Conservation (phyloP, 345 rosid species). For the Eutrema yunnanense region DNA sequence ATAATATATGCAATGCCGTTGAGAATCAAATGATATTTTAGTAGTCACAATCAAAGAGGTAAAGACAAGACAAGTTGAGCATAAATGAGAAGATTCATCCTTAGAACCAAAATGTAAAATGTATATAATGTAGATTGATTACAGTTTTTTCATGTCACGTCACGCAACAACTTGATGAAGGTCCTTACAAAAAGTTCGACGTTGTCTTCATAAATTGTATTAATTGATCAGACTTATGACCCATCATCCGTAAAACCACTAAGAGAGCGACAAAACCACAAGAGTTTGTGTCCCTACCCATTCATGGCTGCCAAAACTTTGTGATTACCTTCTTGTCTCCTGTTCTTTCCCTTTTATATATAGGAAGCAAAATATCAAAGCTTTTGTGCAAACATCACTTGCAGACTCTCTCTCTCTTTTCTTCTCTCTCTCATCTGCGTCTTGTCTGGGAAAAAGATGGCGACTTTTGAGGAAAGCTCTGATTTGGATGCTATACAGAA, state of each 20-base stretch:
- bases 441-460: constrained; percentile 23
- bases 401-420: neutral
- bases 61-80: constrained; percentile 12
- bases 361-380: constrained; percentile 5
- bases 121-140: neutral
- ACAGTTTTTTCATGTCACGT: constrained; percentile 15
- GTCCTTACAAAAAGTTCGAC: constrained; percentile 23
- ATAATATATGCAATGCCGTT: neutral
- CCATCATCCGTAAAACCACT: constrained; percentile 15
- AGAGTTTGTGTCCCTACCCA: constrained; percentile 22
- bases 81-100: constrained; percentile 1
- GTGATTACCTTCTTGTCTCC: constrained; percentile 21
- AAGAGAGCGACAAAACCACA: constrained; percentile 22
- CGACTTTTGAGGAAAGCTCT: constrained; percentile 33
- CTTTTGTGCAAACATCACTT: constrained; percentile 21
- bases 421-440: neutral
- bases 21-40: constrained; percentile 20
- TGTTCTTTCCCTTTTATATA: constrained; percentile 14
- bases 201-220: constrained; percentile 25
- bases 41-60: constrained; percentile 21
- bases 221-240: constrained; percentile 2
- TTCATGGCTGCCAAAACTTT: constrained; percentile 20
- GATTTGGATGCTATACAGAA: constrained; percentile 43
- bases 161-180: constrained; percentile 21
- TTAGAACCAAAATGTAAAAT: constrained; percentile 9